Base-by-base conservation (phyloP, 495 filamentous ascomycete genomes). In the Podospora comata region DNA sequence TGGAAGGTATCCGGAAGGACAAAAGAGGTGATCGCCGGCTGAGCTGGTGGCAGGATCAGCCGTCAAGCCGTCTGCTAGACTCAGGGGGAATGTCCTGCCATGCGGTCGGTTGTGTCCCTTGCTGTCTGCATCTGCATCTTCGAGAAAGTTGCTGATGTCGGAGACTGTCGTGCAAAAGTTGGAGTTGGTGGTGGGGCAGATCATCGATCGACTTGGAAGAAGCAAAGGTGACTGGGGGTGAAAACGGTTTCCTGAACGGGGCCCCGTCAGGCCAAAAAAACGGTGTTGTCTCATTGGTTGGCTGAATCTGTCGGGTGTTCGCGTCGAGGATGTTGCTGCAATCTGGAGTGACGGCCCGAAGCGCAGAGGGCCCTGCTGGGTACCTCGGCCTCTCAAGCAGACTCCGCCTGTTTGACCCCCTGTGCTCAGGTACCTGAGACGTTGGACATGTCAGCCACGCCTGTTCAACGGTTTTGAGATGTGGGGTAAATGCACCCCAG, bases 331-430 rank as follows among this genome's bases (percentile, higher is more conserved):
- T 55, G 32, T 64, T 60, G 55, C 30, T 60, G 69, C 74, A 77
- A 76, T 77, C 75, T 77, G 75, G 75, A 77, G 65, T 76, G 57
- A 61, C 75, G 75, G 75, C 70, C 75, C 75, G 75, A 70, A 26
- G 66, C 69, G 70, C 48, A 62, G n/a, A n/a, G 65, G 23, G 23
- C 23, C 39, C 70, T 72, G 54, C 19, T 55, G 57, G 70, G 65
- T 62, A 75, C 72, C 39, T 67, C 39, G 13, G 23, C 23, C 23
- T 7, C 55, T 61, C 67, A 69, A 65, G 74, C 71, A 48, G n/a
- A n/a, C 13, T 3, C 23, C 18, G 26, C 27, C 16, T 44, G 55
- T 63, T 53, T 20, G 20, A 66, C 28, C 48, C 66, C 58, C 57
- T 32, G n/a, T 11, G 19, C 44, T 11, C 3, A 67, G 59, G 73